Percentiles rank a stretch among this genome's conserved stretches.
These are phyloP conservation scores for Cadophora gregata DNA, from an alignment of 2,329 filamentous ascomycete species.

Conservation along the genomic window DNA sequence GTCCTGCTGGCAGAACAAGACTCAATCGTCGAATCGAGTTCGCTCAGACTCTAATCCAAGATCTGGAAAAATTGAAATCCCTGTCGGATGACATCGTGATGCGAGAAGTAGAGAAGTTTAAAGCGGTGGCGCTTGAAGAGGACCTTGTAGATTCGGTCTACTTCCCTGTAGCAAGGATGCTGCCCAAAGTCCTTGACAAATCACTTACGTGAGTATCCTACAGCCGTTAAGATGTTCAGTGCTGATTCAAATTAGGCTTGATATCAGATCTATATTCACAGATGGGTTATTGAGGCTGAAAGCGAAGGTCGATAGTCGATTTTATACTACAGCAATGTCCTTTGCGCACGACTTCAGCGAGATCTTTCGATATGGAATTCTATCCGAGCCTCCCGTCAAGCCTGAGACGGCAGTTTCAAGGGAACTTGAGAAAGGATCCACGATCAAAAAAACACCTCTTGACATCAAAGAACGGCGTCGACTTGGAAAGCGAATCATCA, in stretches of 20 bases:
- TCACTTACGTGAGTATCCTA: slow-evolving; percentile 73
- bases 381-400: slow-evolving; percentile 30
- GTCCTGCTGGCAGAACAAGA: slow-evolving; percentile 77
- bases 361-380: slow-evolving; percentile 58
- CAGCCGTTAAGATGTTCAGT: slow-evolving; percentile 24
- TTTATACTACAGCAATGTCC: slow-evolving; percentile 62
- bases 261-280: slow-evolving; percentile 65
- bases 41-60: slow-evolving; percentile 73
- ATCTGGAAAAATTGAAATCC: slow-evolving; percentile 76
- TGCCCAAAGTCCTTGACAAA: slow-evolving; percentile 80
- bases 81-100: slow-evolving; percentile 75
- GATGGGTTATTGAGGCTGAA: slow-evolving; percentile 57
- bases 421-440: slow-evolving; percentile 44
- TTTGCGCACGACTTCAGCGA: slow-evolving; percentile 64
- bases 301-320: slow-evolving; percentile 56
- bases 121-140: slow-evolving; percentile 76
- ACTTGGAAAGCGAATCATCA: slow-evolving; percentile 88
- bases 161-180: slow-evolving; percentile 81
- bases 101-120: slow-evolving; percentile 78
- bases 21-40: slow-evolving; percentile 88
- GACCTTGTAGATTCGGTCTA: slow-evolving; percentile 88
- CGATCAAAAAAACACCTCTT: slow-evolving; percentile 49
- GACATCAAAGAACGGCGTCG: slow-evolving; percentile 84
- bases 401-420: slow-evolving; percentile 37
- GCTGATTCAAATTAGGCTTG: slow-evolving; percentile 60